A percentile compares a stretch with the other conserved stretches of the same genome.
These are phyloP conservation scores for Pascua sp. DNA, from an alignment of 1,284 basidiomycete species.

Conservation along the genomic window DNA sequence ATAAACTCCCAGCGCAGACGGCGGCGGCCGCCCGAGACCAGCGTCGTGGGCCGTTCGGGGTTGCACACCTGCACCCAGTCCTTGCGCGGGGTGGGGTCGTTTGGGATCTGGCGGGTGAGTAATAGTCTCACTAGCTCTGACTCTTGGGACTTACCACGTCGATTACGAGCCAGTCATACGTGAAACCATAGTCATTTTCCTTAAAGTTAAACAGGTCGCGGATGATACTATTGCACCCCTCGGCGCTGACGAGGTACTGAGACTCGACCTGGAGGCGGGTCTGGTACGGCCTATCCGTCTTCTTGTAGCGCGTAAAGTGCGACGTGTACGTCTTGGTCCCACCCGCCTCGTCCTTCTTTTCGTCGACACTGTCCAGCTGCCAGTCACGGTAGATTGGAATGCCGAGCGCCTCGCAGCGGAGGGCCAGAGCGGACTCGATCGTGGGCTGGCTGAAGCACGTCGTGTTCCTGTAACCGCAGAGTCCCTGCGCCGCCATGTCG, in stretches of 20 bases:
- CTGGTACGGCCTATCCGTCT: too few relatives aligned
- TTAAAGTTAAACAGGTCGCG: slow-evolving; percentile 13
- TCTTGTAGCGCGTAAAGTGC: too few relatives aligned
- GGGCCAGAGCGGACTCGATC: not conserved
- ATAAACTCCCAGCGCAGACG: slow-evolving; percentile 24
- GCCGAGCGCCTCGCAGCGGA: not conserved
- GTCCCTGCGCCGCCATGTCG: slow-evolving; percentile 12
- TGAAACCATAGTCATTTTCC: slow-evolving; percentile 13
- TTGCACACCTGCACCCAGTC: slow-evolving; percentile 19
- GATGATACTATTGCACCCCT: slow-evolving; percentile 23
- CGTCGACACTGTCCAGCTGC: too few relatives aligned
- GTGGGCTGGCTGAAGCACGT: slow-evolving; percentile 4
- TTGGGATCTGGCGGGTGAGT: slow-evolving; percentile 10
- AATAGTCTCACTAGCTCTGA: too few relatives aligned
- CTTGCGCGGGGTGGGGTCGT: not conserved
- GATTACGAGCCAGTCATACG: slow-evolving; percentile 24
- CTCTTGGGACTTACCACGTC: slow-evolving; percentile 11
- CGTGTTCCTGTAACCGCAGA: slow-evolving; percentile 18
- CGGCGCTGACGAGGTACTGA: slow-evolving; percentile 19
- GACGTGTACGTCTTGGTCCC: too few relatives aligned
- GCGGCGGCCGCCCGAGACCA: slow-evolving; percentile 14
- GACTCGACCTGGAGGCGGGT: not conserved
- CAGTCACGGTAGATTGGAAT: too few relatives aligned
- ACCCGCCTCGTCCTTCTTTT: too few relatives aligned
- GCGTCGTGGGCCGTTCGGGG: slow-evolving; percentile 20